Evolutionary conservation across 2,329 filamentous ascomycete genomes (phyloP), one percentile per base, ranked within the genome.

Genomic region (Pseudocercospora eumusae): DNA sequence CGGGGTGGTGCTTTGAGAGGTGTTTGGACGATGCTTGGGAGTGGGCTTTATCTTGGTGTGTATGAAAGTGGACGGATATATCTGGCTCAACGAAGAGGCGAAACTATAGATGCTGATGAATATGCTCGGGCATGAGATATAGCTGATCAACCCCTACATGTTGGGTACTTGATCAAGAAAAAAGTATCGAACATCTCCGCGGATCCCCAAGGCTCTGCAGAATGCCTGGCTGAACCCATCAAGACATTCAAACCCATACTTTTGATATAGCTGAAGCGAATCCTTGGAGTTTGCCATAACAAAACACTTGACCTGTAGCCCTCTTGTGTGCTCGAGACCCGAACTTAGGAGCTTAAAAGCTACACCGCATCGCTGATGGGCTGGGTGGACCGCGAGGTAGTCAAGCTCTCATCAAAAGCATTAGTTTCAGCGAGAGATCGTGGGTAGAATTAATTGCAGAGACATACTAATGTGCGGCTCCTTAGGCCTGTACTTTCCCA

Each of bases 41-140:
- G 89, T 73, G 92, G 92, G 3, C 77, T 96, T 60, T 96, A 96
- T 80, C 78, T 96, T 45, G 91, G 91, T 23, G 88, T 90, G 47
- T 96, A 96, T 76, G 92, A 96, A 75, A 88, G 87, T 66, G 88
- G 90, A 9, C 87, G 91, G 71, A 75, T 81, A 9, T 82, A 78
- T 65, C 63, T 83, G 42, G 80, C 80, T 2, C 71, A 70, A 7
- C 69, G 80, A 63, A 71, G 80, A 63, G 80, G 80, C 2, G 78
- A 79, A 28, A 63, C 71, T 8, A 65, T 79, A 1, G 71, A 78
- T 56, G 75, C 67, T 8, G 70, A 74, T 7, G 62, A 66, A 44
- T 64, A 66, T 58, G 59, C 64, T 25, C 56, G 62, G 40, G 28
- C 57, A 52, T 52, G 47, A 36, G 36, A 40, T 27, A 54, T 36